Conservation (phyloP, 176 grass and related monocot species). For the bread wheat (Triticum aestivum) region DNA sequence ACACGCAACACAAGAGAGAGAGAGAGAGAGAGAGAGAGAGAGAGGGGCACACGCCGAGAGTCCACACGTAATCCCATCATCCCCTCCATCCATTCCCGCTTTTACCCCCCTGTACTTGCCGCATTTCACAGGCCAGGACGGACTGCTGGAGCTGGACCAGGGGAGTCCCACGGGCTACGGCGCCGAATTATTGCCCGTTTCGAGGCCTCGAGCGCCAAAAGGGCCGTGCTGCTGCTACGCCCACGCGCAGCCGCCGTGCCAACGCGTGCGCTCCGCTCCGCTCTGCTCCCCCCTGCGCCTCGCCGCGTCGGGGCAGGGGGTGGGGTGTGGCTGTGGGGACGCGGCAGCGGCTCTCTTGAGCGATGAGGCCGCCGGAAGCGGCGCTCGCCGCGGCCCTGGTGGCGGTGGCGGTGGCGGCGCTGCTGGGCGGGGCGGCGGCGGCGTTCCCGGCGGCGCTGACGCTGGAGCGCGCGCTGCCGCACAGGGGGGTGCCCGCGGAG, state of each 20-base stretch:
- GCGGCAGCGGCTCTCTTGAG: neutral
- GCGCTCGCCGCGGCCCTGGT: neutral
- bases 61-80: constrained; percentile 33
- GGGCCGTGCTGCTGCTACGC: constrained; percentile 26
- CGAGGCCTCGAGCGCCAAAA: neutral
- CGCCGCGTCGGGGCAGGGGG: constrained; percentile 24
- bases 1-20: neutral
- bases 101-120: neutral
- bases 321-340: neutral
- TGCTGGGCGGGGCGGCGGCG: neutral
- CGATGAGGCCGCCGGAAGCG: constrained; percentile 55
- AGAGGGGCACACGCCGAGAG: neutral
- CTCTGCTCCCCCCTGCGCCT: neutral
- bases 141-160: fast-evolving
- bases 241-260: constrained; percentile 35
- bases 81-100: neutral
- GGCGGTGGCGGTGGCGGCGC: neutral
- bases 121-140: neutral
- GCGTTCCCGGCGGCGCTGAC: constrained; percentile 37
- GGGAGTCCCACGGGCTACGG: neutral
- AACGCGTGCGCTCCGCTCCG: neutral
- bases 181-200: neutral
- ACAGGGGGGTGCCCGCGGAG: constrained; percentile 53
- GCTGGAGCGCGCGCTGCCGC: constrained; percentile 74
- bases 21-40: neutral